Base-by-base conservation (phyloP, 202 grass and related monocot species). In the Musa balbisiana region DNA sequence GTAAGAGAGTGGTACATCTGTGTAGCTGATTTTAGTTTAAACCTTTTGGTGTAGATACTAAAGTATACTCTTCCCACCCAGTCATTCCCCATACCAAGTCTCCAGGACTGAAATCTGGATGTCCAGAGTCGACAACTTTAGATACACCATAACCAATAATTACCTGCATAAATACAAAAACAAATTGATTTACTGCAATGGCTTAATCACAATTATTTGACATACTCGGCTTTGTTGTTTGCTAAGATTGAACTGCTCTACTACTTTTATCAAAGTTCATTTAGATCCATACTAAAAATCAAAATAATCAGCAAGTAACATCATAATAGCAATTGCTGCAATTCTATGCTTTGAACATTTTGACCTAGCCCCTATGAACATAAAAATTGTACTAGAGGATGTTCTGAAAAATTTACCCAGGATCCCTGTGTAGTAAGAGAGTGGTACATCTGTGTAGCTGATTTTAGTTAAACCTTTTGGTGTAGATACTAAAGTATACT, bases 11-110 rank as follows among this genome's bases (percentile, higher is more conserved):
- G 87, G 91, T 51, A 94, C 53, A 6, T 90, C 85, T 0, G 81
- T 27, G 20, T 94, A 71, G 65, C 81, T 82, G 56, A 94, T 86
- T 58, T 88, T 94, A 12, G 83, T 3, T n/a, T 0, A 55, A 50
- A 27, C 10, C 15, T 20, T 50, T 59, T 52, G 69, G 67, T 2
- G 49, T 21, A 21, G 72, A 24, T 20, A 92, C 23, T 1, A 84
- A 52, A 71, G 72, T 89, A 56, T 87, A 89, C n/a, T 89, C 92
- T 87, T 95, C 86, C 11, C 87, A 89, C 56, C 90, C 82, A 52
- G 84, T 89, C 0, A 19, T 66, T 22, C 86, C 84, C 79, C 76
- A 92, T 2, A 87, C 84, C 0, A 81, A 76, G 24, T 92, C 86
- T 29, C 85, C 84, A 8, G 52, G 74, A 50, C 76, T 80, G 70